Conservation (phyloP, 148 eudicot species). For the Salicornia ramosissima region DNA sequence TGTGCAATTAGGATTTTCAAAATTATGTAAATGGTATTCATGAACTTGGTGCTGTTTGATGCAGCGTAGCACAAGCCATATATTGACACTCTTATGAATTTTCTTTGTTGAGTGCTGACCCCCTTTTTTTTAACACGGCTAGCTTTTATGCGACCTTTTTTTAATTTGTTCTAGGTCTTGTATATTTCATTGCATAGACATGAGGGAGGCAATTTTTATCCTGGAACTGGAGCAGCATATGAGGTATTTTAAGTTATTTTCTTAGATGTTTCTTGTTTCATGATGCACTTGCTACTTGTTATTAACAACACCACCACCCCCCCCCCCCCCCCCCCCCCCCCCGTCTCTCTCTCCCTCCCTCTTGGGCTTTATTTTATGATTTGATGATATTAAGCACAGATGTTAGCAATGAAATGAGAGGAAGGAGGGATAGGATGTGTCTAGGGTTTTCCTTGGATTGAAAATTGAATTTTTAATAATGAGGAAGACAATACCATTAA, state of each 20-base stretch:
- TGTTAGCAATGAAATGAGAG: neutral
- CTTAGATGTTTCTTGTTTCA: neutral
- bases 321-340: too few species aligned
- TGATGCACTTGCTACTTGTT: neutral
- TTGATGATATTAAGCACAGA: neutral
- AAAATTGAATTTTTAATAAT: neutral
- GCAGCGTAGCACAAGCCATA: neutral
- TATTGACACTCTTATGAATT: neutral
- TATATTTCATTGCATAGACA: slow-evolving; percentile 96
- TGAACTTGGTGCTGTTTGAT: neutral
- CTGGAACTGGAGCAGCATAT: slow-evolving; percentile 87
- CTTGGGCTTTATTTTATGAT: neutral
- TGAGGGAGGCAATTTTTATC: slow-evolving; percentile 92
- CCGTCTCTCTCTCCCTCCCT: neutral
- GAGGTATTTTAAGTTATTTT: slow-evolving; percentile 47
- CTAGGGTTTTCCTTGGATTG: neutral
- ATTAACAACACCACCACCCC: too few species aligned
- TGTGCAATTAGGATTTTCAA: neutral
- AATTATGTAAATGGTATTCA: neutral
- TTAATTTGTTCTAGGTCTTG: slow-evolving; percentile 49
- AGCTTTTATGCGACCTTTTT: neutral
- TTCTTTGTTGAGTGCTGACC: neutral
- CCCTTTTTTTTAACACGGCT: neutral
- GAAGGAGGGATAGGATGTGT: neutral
- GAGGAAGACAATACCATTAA: neutral